Conservation (phyloP, 2,329 filamentous ascomycete genomes). For the Didymosphaeria variabile region DNA sequence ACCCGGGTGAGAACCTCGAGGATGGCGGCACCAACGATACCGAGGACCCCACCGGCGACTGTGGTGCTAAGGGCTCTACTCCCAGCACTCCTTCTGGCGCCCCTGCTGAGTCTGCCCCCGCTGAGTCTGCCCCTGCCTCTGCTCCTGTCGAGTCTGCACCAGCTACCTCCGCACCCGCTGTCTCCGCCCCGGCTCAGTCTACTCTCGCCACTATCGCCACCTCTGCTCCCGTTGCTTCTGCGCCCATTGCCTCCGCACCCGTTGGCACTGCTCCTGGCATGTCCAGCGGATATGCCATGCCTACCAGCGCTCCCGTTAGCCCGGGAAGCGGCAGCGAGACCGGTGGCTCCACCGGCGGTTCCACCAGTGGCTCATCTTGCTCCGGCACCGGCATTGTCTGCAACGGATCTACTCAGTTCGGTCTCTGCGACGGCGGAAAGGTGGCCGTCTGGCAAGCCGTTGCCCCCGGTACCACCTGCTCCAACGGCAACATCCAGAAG, state of each 20-base stretch:
- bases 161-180: neutral
- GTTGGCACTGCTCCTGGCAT: no score
- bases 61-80: slow-evolving; percentile 31
- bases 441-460: slow-evolving; percentile 52
- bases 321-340: slow-evolving; percentile 3
- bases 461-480: slow-evolving; percentile 56
- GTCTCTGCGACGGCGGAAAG: slow-evolving; percentile 54
- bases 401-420: slow-evolving; percentile 52
- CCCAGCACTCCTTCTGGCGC: slow-evolving; percentile 21
- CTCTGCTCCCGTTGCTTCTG: neutral
- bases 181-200: neutral
- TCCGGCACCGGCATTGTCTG: slow-evolving; percentile 51
- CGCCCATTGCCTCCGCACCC: neutral
- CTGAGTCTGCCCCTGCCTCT: slow-evolving; percentile 40
- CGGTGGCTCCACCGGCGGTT: slow-evolving; percentile 17
- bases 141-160: slow-evolving; percentile 24
- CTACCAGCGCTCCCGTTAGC: slow-evolving; percentile 22
- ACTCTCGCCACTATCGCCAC: neutral
- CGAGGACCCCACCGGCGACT: slow-evolving; percentile 31
- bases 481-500: slow-evolving; percentile 51
- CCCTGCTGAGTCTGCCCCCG: slow-evolving; percentile 12
- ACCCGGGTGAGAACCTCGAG: slow-evolving; percentile 69
- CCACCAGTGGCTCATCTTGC: slow-evolving; percentile 28
- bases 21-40: slow-evolving; percentile 37
- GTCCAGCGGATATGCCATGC: slow-evolving; percentile 11